Base-by-base conservation (phyloP, 2,329 filamentous ascomycete genomes). In the Xylariaceae sp. region DNA sequence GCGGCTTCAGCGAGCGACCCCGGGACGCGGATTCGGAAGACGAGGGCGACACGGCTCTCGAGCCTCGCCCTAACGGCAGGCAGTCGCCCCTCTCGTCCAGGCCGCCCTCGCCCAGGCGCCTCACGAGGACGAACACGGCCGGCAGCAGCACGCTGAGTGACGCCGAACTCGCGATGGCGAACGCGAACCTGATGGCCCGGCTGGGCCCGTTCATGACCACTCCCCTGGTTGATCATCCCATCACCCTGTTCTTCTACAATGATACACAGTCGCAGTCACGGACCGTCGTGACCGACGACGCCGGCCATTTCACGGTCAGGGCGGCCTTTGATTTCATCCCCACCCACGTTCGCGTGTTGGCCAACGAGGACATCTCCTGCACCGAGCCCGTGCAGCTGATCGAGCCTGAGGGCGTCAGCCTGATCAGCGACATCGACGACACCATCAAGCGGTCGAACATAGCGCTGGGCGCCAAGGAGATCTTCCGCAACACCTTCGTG, bases 401-500 rank as follows among this genome's bases (percentile, higher is more conserved):
- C 4, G 82, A 90, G 38, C 75, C 83, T 0, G 68, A 66, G 15
- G 92, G 92, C 25, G 75, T 98, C 42, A 96, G 89, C 57, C 54
- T 98, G 38, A 96, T 98, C 56, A 96, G 87, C 55, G 92, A 98
- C 55, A 92, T 98, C 43, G 92, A 98, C 52, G 92, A 98, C 58
- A 98, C 92, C 0, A 81, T 98, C 54, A 98, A 98, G 58, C 83
- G 88, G 50, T 95, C 92, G 14, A 93, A 89, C 36, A 95, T 98
- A 44, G 75, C 78, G 2, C 75, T 75, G 33, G 92, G 93, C 5
- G 83, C 90, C 1, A 80, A 88, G 38, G 92, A 96, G 54, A 95
- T 96, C 41, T 96, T 96, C 58, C 80, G 90, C 37, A 96, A 95
- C 56, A 92, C 88, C 0, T 98, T 98, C 54, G 81, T 95, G 33